phyloP scores from a whole-genome alignment of 2,329 filamentous ascomycete species.

The Raffaelea deltoideospora region DNA sequence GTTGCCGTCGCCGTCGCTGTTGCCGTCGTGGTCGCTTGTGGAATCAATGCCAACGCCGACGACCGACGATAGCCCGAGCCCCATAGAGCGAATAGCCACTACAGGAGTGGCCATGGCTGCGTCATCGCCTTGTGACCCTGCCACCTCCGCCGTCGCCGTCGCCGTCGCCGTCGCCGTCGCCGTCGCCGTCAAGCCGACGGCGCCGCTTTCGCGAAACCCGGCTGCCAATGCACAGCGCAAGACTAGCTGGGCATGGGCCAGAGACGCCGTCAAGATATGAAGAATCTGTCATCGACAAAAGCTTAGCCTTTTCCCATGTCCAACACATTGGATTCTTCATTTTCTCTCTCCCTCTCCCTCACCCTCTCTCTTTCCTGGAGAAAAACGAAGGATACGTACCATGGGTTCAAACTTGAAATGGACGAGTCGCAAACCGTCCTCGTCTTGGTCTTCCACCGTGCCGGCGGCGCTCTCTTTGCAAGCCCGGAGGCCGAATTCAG shows the following conservation, averaged over 20 bases:
- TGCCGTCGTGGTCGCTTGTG: neutral
- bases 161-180: neutral
- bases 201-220: constrained; percentile 82
- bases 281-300: too few species aligned
- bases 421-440: constrained; percentile 27
- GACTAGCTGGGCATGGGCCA: constrained; percentile 57
- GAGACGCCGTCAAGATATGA: constrained; percentile 67
- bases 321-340: neutral
- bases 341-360: neutral
- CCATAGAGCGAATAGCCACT: constrained; percentile 73
- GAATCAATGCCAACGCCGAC: constrained; percentile 40
- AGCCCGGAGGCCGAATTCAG: constrained; percentile 26
- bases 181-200: constrained; percentile 43
- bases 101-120: constrained; percentile 52
- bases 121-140: too few species aligned
- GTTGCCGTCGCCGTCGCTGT: neutral
- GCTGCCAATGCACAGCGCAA: constrained; percentile 63
- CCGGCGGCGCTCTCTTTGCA: constrained; percentile 7
- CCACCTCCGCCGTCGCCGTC: constrained; percentile 14
- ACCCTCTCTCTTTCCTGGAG: neutral
- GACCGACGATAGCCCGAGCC: constrained; percentile 67
- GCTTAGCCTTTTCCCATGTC: too few species aligned
- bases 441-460: constrained; percentile 12
- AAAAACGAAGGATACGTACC: constrained; percentile 38
- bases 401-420: constrained; percentile 93